A percentile compares a stretch with the other conserved stretches of the same genome.
phyloP scores from a whole-genome alignment of 2,329 filamentous ascomycete species.

The Clarireedia paspali region DNA sequence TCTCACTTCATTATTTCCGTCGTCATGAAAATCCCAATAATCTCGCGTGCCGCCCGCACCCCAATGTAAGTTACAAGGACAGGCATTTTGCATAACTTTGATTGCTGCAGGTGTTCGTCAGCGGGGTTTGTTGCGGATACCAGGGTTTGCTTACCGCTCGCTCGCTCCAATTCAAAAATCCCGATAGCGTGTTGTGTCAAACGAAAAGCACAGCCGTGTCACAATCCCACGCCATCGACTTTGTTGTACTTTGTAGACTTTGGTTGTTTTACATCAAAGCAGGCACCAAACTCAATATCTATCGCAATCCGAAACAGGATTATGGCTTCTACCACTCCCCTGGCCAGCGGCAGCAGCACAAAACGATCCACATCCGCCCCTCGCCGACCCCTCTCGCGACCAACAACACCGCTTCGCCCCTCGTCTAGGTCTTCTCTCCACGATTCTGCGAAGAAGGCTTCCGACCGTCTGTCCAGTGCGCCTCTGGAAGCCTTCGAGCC shows the following conservation, averaged over 20 bases:
- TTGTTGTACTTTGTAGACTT: no score
- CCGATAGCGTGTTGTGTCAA: not conserved
- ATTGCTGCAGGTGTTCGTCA: not conserved
- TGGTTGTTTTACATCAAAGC: no score
- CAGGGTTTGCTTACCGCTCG: no score
- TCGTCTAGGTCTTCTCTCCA: constrained; percentile 81
- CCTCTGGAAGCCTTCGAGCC: constrained; percentile 81
- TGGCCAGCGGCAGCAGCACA: constrained; percentile 20
- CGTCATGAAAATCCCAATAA: not conserved
- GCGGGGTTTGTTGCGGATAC: not conserved
- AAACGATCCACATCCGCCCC: constrained; percentile 23
- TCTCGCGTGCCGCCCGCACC: no score
- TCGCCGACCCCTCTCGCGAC: constrained; percentile 39
- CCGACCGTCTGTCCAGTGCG: constrained; percentile 47
- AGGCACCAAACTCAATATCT: no score
- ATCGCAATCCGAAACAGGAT: not conserved
- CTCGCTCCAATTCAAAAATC: not conserved
- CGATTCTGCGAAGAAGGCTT: constrained; percentile 54
- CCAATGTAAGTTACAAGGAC: not conserved
- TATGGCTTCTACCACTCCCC: constrained; percentile 25
- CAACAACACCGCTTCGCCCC: constrained; percentile 85
- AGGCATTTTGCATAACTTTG: not conserved
- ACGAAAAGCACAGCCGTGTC: no score
- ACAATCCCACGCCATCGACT: no score
- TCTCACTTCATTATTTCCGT: not conserved